These are phyloP conservation scores for Amauroascus niger DNA, from an alignment of 2,329 filamentous ascomycete species.

Conservation along the genomic window DNA sequence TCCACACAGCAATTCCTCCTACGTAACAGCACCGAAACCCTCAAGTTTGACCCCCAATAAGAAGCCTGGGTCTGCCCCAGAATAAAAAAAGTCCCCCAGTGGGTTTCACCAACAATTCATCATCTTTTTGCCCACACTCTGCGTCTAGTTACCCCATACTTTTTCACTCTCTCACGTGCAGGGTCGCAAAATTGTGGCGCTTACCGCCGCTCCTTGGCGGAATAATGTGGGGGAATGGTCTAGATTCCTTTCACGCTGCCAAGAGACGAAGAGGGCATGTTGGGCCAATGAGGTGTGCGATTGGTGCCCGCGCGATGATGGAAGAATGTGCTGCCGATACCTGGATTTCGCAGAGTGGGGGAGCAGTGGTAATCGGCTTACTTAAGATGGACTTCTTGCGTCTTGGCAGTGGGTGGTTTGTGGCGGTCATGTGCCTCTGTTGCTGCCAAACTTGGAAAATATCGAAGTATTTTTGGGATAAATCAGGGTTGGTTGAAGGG, in stretches of 20 bases:
- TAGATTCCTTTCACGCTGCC: neutral
- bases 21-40: slow-evolving; percentile 1
- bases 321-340: slow-evolving; percentile 1
- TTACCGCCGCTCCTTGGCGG: slow-evolving; percentile 2
- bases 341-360: neutral
- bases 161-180: neutral
- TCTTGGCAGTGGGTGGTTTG: neutral
- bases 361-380: neutral
- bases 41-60: neutral
- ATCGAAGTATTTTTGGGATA: neutral
- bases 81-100: neutral
- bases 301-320: neutral
- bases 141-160: neutral
- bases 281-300: neutral
- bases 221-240: neutral
- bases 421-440: neutral
- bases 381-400: neutral
- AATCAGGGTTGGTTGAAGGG: neutral
- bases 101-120: neutral
- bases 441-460: neutral
- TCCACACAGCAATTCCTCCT: neutral
- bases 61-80: neutral
- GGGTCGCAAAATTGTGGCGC: neutral
- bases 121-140: neutral
- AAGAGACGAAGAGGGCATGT: neutral